Percentiles rank a stretch among this genome's conserved stretches.
Conservation (phyloP, 2,329 filamentous ascomycete genomes). For the Microsporum ferrugineum region DNA sequence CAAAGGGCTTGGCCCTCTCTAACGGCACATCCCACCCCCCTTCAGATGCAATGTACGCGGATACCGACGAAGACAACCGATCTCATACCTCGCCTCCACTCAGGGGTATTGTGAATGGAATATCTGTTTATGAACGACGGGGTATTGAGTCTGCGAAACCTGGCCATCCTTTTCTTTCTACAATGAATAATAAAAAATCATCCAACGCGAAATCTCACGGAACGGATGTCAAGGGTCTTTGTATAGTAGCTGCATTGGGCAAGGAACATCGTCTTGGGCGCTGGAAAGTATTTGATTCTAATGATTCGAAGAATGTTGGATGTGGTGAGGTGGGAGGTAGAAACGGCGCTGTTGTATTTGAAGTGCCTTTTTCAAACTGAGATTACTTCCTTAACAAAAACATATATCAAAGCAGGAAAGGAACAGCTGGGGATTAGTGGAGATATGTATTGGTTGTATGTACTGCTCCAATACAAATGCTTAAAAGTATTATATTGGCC, state of each 20-base stretch:
- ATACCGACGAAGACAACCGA: slow-evolving; percentile 13
- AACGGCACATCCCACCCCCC: neutral
- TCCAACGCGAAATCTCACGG: slow-evolving; percentile 14
- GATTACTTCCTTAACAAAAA: neutral
- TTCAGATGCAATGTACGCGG: neutral
- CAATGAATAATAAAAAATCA: slow-evolving; percentile 15
- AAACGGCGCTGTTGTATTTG: slow-evolving; percentile 81
- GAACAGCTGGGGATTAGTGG: neutral
- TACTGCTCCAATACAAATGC: neutral
- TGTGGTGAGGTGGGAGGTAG: slow-evolving; percentile 41
- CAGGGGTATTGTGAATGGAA: slow-evolving; percentile 74
- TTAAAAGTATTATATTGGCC: neutral
- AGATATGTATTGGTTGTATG: neutral
- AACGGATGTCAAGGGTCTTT: slow-evolving; percentile 47
- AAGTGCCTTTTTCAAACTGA: slow-evolving; percentile 46
- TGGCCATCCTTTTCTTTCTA: slow-evolving; percentile 11
- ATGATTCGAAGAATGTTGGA: slow-evolving; percentile 25
- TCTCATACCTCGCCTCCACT: slow-evolving; percentile 34
- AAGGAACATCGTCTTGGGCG: slow-evolving; percentile 76
- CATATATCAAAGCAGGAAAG: neutral
- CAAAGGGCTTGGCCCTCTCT: slow-evolving; percentile 11
- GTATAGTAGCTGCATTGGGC: slow-evolving; percentile 73
- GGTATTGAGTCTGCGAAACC: slow-evolving; percentile 17
- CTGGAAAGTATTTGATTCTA: slow-evolving; percentile 50
- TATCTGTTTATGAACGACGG: slow-evolving; percentile 75